Percentiles rank a stretch among this genome's conserved stretches.
These are phyloP conservation scores for Tulasnella sp. DNA, from an alignment of 768 basidiomycete genomes.

Conservation along the genomic window DNA sequence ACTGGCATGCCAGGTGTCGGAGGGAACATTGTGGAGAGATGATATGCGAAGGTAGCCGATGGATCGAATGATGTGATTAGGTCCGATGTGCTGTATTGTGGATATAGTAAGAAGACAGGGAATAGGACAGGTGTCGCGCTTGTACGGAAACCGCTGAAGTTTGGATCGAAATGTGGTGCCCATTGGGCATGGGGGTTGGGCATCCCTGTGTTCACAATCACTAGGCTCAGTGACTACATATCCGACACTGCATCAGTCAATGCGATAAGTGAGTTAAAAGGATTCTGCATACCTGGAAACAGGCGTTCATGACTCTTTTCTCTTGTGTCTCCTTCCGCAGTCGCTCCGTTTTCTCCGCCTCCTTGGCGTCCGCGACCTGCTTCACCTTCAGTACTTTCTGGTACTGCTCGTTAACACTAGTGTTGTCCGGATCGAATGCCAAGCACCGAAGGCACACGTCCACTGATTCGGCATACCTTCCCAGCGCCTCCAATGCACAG, in stretches of 20 bases:
- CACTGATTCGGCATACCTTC: slow-evolving; percentile 65
- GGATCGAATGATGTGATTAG: slow-evolving; percentile 80
- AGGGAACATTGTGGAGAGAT: slow-evolving; percentile 77
- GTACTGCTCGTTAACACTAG: slow-evolving; percentile 40
- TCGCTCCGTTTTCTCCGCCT: slow-evolving; percentile 34
- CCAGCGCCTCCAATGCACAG: slow-evolving; percentile 61
- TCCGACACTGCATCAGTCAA: slow-evolving; percentile 10
- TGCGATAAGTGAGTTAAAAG: slow-evolving; percentile 2
- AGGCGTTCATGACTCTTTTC: slow-evolving; percentile 42
- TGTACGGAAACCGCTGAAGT: slow-evolving; percentile 39
- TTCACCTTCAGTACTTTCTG: slow-evolving; percentile 33
- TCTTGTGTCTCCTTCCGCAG: slow-evolving; percentile 45
- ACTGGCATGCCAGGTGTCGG: slow-evolving; percentile 5
- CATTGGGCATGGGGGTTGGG: slow-evolving; percentile 43
- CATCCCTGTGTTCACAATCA: slow-evolving; percentile 40
- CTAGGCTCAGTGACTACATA: slow-evolving; percentile 61
- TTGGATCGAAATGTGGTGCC: slow-evolving; percentile 53
- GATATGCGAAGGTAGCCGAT: slow-evolving; percentile 67
- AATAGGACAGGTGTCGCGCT: slow-evolving; percentile 52
- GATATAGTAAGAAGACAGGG: slow-evolving; percentile 90
- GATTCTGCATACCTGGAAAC: slow-evolving; percentile 47
- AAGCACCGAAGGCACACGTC: slow-evolving; percentile 72
- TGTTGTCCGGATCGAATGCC: slow-evolving; percentile 46
- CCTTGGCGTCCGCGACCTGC: slow-evolving; percentile 20
- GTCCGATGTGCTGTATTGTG: slow-evolving; percentile 81